These are phyloP conservation scores for Neonectria hederae DNA, from an alignment of 2,329 filamentous ascomycete genomes.

Conservation along the genomic window DNA sequence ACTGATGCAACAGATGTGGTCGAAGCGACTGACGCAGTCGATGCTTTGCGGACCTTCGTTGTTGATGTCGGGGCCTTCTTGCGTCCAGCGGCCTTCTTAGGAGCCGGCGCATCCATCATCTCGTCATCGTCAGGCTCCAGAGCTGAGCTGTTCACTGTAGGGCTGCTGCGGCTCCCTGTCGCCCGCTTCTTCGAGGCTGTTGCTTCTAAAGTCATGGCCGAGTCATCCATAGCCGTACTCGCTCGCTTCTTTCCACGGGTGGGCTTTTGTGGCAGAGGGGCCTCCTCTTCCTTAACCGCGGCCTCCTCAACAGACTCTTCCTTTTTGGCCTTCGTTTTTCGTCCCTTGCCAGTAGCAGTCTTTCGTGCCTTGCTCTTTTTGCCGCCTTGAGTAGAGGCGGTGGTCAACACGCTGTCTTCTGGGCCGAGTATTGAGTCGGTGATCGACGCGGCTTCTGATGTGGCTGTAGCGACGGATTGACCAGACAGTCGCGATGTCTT, in stretches of 20 bases:
- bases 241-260: conserved; percentile 69
- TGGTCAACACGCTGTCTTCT: conserved; percentile 70
- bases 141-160: conserved; percentile 51
- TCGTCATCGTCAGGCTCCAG: conserved; percentile 50
- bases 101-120: conserved; percentile 49
- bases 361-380: conserved; percentile 70
- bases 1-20: conserved; percentile 50
- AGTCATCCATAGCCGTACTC: conserved; percentile 67
- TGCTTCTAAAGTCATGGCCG: conserved; percentile 53
- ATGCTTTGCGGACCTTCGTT: conserved; percentile 40
- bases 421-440: conserved; percentile 59
- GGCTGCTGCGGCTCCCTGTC: conserved; percentile 60
- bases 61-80: conserved; percentile 57
- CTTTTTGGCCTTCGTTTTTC: conserved; percentile 57
- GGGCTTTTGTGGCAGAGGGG: conserved; percentile 46
- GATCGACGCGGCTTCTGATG: conserved; percentile 60
- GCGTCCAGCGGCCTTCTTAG: conserved; percentile 39
- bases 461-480: conserved; percentile 63
- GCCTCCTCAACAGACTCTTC: conserved; percentile 60
- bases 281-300: conserved; percentile 35
- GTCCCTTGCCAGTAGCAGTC: conserved; percentile 38
- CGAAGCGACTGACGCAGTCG: conserved; percentile 58
- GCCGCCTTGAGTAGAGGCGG: conserved; percentile 63
- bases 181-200: conserved; percentile 69
- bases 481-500: conserved; percentile 74